Evolutionary conservation across 371 early-diverging fungal species (phyloP).

Genomic region (Blakeslea trispora): DNA sequence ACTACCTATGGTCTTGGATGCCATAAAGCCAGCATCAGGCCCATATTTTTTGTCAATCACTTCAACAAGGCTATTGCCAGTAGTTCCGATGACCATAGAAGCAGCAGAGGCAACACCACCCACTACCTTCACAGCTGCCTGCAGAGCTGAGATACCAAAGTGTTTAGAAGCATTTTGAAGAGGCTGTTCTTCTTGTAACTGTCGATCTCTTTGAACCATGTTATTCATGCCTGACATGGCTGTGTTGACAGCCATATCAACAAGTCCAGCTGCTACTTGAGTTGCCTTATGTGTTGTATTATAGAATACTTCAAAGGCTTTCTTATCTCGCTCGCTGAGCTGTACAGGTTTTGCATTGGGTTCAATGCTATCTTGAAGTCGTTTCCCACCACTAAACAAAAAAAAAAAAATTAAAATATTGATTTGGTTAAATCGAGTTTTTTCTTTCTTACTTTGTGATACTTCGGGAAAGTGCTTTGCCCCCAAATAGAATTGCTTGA

Average conservation of each 20-base stretch:
- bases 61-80: constrained; percentile 34
- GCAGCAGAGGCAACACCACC: constrained; percentile 39
- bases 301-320: constrained; percentile 32
- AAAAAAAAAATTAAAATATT: neutral
- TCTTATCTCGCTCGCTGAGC: constrained; percentile 29
- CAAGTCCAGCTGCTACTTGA: constrained; percentile 17
- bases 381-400: constrained; percentile 19
- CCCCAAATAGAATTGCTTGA: constrained; percentile 31
- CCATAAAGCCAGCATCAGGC: constrained; percentile 38
- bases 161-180: constrained; percentile 29
- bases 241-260: constrained; percentile 30
- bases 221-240: constrained; percentile 24
- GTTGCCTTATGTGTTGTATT: constrained; percentile 29
- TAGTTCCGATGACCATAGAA: constrained; percentile 26
- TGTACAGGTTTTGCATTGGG: constrained; percentile 23
- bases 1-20: constrained; percentile 34
- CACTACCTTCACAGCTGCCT: constrained; percentile 35
- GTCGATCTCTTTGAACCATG: constrained; percentile 15
- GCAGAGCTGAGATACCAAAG: constrained; percentile 38
- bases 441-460: constrained; percentile 21
- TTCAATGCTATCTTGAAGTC: constrained; percentile 27
- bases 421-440: neutral
- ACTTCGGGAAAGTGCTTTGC: constrained; percentile 32
- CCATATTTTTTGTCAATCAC: constrained; percentile 44
- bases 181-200: constrained; percentile 22